phyloP scores from a whole-genome alignment of 352 stramenopile species.

The Globisporangium spiculum region DNA sequence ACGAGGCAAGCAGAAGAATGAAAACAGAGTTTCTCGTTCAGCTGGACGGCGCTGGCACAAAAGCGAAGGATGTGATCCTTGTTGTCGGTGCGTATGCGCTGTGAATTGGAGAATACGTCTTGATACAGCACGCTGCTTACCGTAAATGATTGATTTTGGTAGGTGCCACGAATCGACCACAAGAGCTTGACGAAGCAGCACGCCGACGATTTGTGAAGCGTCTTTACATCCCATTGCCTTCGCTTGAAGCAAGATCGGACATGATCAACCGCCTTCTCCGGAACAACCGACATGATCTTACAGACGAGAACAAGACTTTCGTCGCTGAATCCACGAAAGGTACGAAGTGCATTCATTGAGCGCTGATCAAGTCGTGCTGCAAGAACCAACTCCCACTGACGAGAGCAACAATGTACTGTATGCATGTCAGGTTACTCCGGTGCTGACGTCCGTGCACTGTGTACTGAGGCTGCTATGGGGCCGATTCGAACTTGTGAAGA shows the following conservation, averaged over 20 bases:
- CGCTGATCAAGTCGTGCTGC: conserved; percentile 1
- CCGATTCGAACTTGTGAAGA: conserved; percentile 86
- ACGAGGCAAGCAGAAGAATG: conserved; percentile 96
- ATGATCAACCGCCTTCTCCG: conserved; percentile 91
- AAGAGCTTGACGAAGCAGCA: conserved; percentile 98
- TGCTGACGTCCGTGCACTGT: conserved; percentile 97
- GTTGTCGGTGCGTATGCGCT: conserved; percentile 57
- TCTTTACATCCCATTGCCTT: conserved; percentile 97
- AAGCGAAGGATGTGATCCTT: conserved; percentile 89
- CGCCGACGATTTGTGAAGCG: conserved; percentile 96
- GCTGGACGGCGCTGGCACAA: conserved; percentile 93
- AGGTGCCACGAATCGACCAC: conserved; percentile 96
- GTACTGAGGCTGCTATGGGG: conserved; percentile 97
- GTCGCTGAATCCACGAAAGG: conserved; percentile 87
- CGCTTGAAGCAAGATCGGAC: conserved; percentile 77
- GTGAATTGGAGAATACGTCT: not conserved
- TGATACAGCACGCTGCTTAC: not conserved
- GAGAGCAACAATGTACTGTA: conserved; percentile 2
- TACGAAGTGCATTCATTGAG: conserved; percentile 15
- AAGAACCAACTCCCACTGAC: not conserved
- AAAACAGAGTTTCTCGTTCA: conserved; percentile 99
- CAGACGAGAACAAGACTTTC: conserved; percentile 81
- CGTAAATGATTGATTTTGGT: not conserved
- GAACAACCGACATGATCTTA: conserved; percentile 91
- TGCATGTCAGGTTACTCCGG: conserved; percentile 91